phyloP scores from a whole-genome alignment of 75 land plant species.

The Picea glauca region DNA sequence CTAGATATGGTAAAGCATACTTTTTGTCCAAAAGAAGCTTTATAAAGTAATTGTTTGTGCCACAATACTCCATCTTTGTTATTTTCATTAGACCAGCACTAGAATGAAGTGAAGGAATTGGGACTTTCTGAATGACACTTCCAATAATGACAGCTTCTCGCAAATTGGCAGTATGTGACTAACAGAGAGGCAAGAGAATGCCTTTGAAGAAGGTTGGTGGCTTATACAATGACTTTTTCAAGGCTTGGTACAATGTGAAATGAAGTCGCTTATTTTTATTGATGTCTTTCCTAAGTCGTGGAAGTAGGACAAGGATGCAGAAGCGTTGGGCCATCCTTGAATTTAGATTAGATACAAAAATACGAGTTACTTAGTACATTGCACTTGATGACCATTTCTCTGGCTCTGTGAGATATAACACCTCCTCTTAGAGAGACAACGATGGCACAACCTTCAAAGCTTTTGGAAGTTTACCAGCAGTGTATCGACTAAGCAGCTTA shows the following conservation, averaged over 20 bases:
- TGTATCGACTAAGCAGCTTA: slow-evolving; percentile 63
- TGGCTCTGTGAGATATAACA: slow-evolving; percentile 81
- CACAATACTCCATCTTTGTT: slow-evolving; percentile 90
- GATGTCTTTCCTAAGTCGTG: slow-evolving; percentile 82
- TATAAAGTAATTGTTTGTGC: slow-evolving; percentile 95
- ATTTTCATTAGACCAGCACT: slow-evolving; percentile 89
- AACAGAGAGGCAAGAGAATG: slow-evolving; percentile 79
- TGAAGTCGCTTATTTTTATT: slow-evolving; percentile 73
- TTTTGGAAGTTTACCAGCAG: slow-evolving; percentile 79
- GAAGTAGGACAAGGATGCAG: slow-evolving; percentile 80
- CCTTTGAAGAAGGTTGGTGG: slow-evolving; percentile 91
- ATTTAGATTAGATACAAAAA: slow-evolving; percentile 89
- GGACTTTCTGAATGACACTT: slow-evolving; percentile 81
- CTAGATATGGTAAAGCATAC: slow-evolving; percentile 88
- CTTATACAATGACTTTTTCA: slow-evolving; percentile 85
- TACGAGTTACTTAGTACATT: slow-evolving; percentile 82
- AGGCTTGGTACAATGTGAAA: slow-evolving; percentile 75
- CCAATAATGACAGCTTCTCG: slow-evolving; percentile 96
- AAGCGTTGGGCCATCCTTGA: slow-evolving; percentile 76
- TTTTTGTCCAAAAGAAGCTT: slow-evolving; percentile 91
- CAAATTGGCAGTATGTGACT: slow-evolving; percentile 87
- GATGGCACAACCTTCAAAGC: slow-evolving; percentile 79
- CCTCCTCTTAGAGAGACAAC: slow-evolving; percentile 72
- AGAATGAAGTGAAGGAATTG: slow-evolving; percentile 88
- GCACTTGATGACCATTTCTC: slow-evolving; percentile 95